Evolutionary conservation across 306 rosid species (phyloP).

Genomic region (Vigna nakashimae): DNA sequence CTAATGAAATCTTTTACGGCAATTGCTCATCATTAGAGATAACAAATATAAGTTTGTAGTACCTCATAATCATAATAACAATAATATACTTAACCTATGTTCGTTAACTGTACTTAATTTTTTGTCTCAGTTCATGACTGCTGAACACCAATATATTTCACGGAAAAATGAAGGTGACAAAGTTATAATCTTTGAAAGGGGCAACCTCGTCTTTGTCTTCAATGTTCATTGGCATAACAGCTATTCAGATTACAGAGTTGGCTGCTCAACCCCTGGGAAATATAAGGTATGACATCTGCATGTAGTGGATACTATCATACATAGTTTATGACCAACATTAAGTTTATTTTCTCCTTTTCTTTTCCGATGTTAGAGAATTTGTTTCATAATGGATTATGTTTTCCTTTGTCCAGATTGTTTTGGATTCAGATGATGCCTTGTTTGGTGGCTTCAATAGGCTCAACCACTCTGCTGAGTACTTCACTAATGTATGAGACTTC

Average conservation of each 20-base stretch:
- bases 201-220: conserved; percentile 85
- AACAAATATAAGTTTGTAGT: conserved; percentile 15
- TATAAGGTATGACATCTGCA: conserved; percentile 66
- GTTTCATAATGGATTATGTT: conserved; percentile 2
- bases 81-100: background rate
- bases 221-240: conserved; percentile 94
- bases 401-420: conserved; percentile 65
- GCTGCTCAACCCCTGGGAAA: conserved; percentile 89
- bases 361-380: background rate
- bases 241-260: conserved; percentile 81
- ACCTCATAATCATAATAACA: background rate
- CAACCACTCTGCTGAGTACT: conserved; percentile 72
- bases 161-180: conserved; percentile 81
- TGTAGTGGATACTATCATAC: background rate
- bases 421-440: conserved; percentile 80
- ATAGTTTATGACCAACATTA: background rate
- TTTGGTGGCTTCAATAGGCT: conserved; percentile 85
- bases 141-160: conserved; percentile 85
- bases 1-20: conserved; percentile 14
- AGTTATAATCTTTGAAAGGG: conserved; percentile 83
- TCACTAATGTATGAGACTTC: conserved; percentile 61
- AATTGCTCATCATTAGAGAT: conserved; percentile 34
- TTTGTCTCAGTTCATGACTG: conserved; percentile 89
- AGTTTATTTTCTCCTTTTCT: background rate
- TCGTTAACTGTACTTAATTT: conserved; percentile 39